Conservation (phyloP, 306 rosid genomes). For the Geum urbanum region DNA sequence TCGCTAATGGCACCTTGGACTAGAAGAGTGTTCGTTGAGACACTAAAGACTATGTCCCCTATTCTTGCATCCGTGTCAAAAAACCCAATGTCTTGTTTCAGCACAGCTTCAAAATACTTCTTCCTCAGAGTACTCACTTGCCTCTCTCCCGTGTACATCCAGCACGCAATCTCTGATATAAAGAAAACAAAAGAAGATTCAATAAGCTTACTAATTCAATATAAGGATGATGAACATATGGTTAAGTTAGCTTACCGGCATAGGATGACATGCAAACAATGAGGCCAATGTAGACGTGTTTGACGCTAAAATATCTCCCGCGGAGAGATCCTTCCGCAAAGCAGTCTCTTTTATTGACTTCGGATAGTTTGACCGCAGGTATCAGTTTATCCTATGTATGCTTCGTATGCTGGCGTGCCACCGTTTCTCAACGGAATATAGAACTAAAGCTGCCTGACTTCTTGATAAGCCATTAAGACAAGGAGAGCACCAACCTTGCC, state of each 20-base stretch:
- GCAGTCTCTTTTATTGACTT: too few species aligned
- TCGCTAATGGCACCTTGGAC: constrained; percentile 99
- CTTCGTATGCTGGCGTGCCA: too few species aligned
- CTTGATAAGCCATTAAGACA: too few species aligned
- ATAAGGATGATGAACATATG: not conserved
- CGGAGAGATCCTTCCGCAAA: too few species aligned
- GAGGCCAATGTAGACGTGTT: constrained; percentile 87
- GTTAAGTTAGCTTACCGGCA: constrained; percentile 71
- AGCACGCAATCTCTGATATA: constrained; percentile 88
- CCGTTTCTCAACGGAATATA: too few species aligned
- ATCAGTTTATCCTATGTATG: too few species aligned
- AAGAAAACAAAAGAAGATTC: not conserved
- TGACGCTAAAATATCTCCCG: too few species aligned
- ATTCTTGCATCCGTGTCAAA: constrained; percentile 96
- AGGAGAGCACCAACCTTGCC: too few species aligned
- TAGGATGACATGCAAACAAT: constrained; percentile 87
- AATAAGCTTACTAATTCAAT: not conserved
- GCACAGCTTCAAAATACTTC: constrained; percentile 89
- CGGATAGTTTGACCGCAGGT: too few species aligned
- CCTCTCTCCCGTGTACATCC: constrained; percentile 98
- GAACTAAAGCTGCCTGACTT: too few species aligned
- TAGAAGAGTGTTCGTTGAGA: constrained; percentile 90
- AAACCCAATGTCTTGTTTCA: constrained; percentile 95
- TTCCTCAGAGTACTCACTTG: constrained; percentile 90
- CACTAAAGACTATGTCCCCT: constrained; percentile 94